phyloP scores from a whole-genome alignment of 495 filamentous ascomycete genomes.

The Entonaema liquescens region DNA sequence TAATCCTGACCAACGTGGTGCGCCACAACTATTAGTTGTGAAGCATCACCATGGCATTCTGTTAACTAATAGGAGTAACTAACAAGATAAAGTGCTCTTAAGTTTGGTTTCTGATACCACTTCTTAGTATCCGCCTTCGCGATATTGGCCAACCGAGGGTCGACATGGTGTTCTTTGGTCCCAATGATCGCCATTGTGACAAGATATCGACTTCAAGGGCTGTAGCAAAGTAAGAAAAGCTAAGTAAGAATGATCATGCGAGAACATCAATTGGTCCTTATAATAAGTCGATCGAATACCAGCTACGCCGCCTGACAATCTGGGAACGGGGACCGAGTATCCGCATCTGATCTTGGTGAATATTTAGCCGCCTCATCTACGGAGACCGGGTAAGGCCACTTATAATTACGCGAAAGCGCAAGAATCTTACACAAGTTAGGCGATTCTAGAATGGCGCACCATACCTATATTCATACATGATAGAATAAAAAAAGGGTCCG shows the following conservation, averaged over 20 bases:
- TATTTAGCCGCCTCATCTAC: constrained; percentile 27
- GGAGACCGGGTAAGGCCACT: not conserved
- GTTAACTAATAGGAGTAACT: not conserved
- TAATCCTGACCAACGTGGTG: not conserved
- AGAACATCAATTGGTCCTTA: not conserved
- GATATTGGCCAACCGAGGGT: constrained; percentile 39
- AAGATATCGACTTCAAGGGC: not conserved
- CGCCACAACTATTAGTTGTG: not conserved
- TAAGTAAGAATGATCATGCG: too few species aligned
- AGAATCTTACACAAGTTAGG: not conserved
- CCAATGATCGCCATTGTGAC: constrained; percentile 37
- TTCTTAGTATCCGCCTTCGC: constrained; percentile 51
- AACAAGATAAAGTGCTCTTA: constrained; percentile 60
- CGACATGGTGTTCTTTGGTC: constrained; percentile 36
- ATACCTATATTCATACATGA: not conserved
- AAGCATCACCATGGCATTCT: not conserved
- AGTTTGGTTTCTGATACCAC: constrained; percentile 66
- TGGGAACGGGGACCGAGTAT: constrained; percentile 27
- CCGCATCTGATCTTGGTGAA: constrained; percentile 35
- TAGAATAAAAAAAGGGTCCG: not conserved
- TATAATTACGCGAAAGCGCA: not conserved
- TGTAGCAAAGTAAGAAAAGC: not conserved
- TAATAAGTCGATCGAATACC: not conserved
- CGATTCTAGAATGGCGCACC: not conserved
- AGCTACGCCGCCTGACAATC: constrained; percentile 2